Evolutionary conservation across 2,329 filamentous ascomycete genomes (phyloP).

Genomic region (Purpureocillium lavendulum): DNA sequence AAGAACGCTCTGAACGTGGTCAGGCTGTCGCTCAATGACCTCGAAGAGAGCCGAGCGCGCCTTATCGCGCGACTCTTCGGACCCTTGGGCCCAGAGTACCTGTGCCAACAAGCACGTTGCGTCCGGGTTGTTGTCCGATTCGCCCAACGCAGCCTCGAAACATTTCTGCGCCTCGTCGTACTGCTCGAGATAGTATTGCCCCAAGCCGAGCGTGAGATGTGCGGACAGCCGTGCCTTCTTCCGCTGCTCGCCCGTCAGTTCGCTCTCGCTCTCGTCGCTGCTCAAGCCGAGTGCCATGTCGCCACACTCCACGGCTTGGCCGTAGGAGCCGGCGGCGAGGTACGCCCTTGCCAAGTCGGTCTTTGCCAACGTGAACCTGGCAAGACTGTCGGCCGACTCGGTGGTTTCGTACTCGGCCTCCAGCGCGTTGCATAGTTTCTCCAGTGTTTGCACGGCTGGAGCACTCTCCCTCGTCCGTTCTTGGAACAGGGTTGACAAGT

Average conservation of each 20-base stretch:
- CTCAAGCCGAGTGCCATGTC: slow-evolving; percentile 74
- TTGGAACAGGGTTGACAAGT: slow-evolving; percentile 71
- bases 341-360: slow-evolving; percentile 80
- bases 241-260: slow-evolving; percentile 56
- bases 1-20: slow-evolving; percentile 71
- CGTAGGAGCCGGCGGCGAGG: slow-evolving; percentile 58
- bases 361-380: slow-evolving; percentile 72
- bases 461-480: slow-evolving; percentile 68
- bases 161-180: slow-evolving; percentile 65
- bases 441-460: slow-evolving; percentile 55
- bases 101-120: slow-evolving; percentile 82
- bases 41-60: slow-evolving; percentile 75
- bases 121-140: slow-evolving; percentile 70
- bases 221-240: slow-evolving; percentile 71
- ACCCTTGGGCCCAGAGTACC: slow-evolving; percentile 85
- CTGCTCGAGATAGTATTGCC: slow-evolving; percentile 62
- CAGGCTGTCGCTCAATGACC: slow-evolving; percentile 63
- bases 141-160: slow-evolving; percentile 72
- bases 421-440: slow-evolving; percentile 57
- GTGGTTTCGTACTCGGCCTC: slow-evolving; percentile 80
- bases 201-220: slow-evolving; percentile 77
- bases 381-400: slow-evolving; percentile 67
- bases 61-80: slow-evolving; percentile 62
- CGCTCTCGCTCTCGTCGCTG: slow-evolving; percentile 59
- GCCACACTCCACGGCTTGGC: slow-evolving; percentile 67